Conservation (phyloP, 345 rosid genomes). For the Pelargonium nanum region DNA sequence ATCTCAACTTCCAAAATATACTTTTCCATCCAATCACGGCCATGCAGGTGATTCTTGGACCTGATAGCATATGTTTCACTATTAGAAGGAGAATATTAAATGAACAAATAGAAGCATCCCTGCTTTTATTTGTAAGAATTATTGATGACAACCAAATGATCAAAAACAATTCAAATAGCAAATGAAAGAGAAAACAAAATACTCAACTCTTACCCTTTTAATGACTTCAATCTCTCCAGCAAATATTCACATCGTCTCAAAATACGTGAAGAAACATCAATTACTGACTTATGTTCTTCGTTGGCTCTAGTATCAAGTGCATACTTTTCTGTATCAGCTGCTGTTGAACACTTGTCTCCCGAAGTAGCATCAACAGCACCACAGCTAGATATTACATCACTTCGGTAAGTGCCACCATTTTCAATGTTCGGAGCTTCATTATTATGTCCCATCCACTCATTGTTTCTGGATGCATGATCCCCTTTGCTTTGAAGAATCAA, state of each 20-base stretch:
- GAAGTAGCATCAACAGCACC: conserved; percentile 18
- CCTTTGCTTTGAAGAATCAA: conserved; percentile 20
- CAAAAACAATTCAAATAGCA: not conserved
- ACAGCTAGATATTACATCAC: conserved; percentile 17
- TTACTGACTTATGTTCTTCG: conserved; percentile 20
- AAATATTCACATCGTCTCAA: conserved; percentile 43
- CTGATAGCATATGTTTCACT: conserved; percentile 25
- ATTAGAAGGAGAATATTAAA: conserved; percentile 13
- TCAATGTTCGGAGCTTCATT: conserved; percentile 20
- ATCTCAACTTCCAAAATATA: conserved; percentile 61
- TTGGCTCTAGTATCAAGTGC: conserved; percentile 13
- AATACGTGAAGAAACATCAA: conserved; percentile 40
- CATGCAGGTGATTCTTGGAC: conserved; percentile 36
- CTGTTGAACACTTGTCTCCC: conserved; percentile 12
- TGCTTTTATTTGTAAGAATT: not conserved
- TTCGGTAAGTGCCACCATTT: conserved; percentile 19
- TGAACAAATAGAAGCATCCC: conserved; percentile 4
- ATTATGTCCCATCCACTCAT: conserved; percentile 20
- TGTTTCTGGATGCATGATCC: conserved; percentile 13
- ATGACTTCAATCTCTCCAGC: conserved; percentile 62
- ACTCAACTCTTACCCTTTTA: conserved; percentile 45
- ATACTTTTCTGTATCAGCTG: conserved; percentile 14
- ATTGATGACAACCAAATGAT: not conserved
- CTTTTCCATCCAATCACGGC: conserved; percentile 42
- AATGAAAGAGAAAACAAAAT: conserved; percentile 12